Evolutionary conservation across 306 rosid species (phyloP), one percentile per base, ranked within the genome.

Genomic region (Astragalus glycyphyllos): DNA sequence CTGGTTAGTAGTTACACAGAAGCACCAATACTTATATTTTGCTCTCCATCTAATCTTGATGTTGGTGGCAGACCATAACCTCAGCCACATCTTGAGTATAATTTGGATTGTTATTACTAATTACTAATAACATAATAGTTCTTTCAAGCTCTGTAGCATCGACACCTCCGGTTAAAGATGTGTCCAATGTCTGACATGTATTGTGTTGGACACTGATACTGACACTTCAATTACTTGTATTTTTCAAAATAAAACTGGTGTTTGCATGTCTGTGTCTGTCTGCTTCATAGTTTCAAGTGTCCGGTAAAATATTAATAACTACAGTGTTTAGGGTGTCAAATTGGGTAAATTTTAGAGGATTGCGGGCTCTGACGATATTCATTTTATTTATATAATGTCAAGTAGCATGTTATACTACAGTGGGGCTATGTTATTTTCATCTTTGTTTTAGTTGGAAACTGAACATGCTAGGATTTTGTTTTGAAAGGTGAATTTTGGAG

Each of bases 401-500:
- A 17, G 5, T 34, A 20, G 41, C 8, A 47, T 47, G 59, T 5
- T 17, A 47, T 47, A 14, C 29, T 34, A 20, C 50, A 20, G 23
- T 20, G 1, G 23, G 23, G 2, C 2, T 20, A 17, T 13, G 10
- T 35, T 34, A 35, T 37, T 48, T 41, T 41, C 13, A 37, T 68
- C 67, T 10, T 58, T 34, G 59, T 50, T 40, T 12, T 32, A 32
- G 57, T 44, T 63, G 17, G 50, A 74, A 74, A 47, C 15, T 41
- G 13, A 34, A 31, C 58, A 50, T n/a, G 66, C 4, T 1, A 34
- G 29, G 15, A 61, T 31, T 69, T 77, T 71, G 44, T 61, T 60
- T 61, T 75, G 67, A 73, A 53, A 50, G 65, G 60, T 38, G n/a
- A 37, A 38, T 9, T 55, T 68, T 61, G 46, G 45, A 4, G 45